phyloP scores from a whole-genome alignment of 2,329 filamentous ascomycete genomes.

The Hymenotorrendiella dingleyae region DNA sequence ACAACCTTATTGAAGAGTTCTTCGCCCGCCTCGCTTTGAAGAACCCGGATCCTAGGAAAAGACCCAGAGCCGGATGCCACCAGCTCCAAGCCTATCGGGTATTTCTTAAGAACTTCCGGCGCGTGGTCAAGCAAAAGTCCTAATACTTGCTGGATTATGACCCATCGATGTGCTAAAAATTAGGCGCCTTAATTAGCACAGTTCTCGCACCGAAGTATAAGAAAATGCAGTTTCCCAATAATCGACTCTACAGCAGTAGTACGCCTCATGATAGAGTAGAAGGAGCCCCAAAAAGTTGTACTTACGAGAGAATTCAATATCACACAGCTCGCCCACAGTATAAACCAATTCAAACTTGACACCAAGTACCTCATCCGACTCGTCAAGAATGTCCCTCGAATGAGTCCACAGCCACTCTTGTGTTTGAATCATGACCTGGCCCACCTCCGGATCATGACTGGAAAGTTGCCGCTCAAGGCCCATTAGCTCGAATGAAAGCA shows the following conservation, averaged over 20 bases:
- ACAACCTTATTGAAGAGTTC: background rate
- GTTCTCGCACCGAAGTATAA: no score
- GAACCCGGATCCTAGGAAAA: constrained; percentile 44
- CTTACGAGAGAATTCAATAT: constrained; percentile 47
- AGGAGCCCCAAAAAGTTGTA: no score
- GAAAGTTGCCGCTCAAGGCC: constrained; percentile 44
- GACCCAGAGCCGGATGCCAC: constrained; percentile 31
- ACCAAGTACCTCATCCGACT: constrained; percentile 59
- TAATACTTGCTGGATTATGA: constrained; percentile 47
- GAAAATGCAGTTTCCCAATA: no score
- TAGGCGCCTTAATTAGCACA: no score
- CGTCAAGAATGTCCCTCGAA: constrained; percentile 55
- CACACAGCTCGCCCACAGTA: constrained; percentile 47
- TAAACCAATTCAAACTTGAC: constrained; percentile 58
- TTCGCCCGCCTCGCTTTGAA: constrained; percentile 1
- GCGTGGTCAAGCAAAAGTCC: constrained; percentile 31
- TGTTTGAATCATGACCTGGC: constrained; percentile 14
- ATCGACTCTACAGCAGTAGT: no score
- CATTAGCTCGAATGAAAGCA: constrained; percentile 59
- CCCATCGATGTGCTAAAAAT: constrained; percentile 55
- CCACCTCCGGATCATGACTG: constrained; percentile 13
- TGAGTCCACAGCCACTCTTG: constrained; percentile 40
- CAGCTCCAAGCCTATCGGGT: constrained; percentile 38
- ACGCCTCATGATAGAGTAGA: no score
- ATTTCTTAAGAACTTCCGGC: background rate